Evolutionary conservation across 2,329 filamentous ascomycete genomes (phyloP).

Genomic region (Aspergillus sp.): DNA sequence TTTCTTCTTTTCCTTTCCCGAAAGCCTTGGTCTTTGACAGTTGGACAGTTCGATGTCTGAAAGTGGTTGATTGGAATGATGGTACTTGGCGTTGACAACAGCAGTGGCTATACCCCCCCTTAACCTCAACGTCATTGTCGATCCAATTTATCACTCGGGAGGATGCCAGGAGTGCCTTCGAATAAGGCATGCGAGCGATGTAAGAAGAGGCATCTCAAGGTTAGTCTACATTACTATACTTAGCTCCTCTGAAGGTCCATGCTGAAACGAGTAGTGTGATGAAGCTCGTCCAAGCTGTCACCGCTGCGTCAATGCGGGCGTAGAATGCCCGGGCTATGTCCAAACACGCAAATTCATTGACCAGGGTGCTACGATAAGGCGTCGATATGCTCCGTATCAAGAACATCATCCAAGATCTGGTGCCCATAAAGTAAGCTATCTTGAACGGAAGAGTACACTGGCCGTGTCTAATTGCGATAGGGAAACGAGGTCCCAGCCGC

Average conservation of each 20-base stretch:
- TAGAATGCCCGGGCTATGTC: conserved; percentile 37
- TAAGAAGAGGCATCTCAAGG: conserved; percentile 35
- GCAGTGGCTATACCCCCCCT: neutral
- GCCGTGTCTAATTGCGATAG: neutral
- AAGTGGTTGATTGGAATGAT: conserved; percentile 1
- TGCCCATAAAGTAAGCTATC: neutral
- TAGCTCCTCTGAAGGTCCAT: neutral
- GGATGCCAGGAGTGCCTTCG: conserved; percentile 34
- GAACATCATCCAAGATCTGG: conserved; percentile 9
- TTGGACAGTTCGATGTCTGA: neutral
- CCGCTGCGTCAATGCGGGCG: conserved; percentile 30
- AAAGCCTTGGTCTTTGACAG: neutral
- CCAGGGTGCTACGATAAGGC: conserved; percentile 35
- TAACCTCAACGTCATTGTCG: conserved; percentile 2
- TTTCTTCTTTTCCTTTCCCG: neutral
- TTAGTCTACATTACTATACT: conserved; percentile 7
- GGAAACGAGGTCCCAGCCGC: neutral
- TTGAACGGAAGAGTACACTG: neutral
- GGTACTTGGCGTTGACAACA: neutral
- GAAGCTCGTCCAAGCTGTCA: conserved; percentile 34
- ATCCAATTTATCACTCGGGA: neutral
- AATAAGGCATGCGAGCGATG: conserved; percentile 36
- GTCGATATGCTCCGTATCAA: conserved; percentile 33
- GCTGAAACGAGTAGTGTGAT: conserved; percentile 27
- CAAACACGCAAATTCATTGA: conserved; percentile 40